A percentile compares a stretch with the other conserved stretches of the same genome.
Conservation (phyloP, 495 filamentous ascomycete genomes). For the Penicillium steckii region DNA sequence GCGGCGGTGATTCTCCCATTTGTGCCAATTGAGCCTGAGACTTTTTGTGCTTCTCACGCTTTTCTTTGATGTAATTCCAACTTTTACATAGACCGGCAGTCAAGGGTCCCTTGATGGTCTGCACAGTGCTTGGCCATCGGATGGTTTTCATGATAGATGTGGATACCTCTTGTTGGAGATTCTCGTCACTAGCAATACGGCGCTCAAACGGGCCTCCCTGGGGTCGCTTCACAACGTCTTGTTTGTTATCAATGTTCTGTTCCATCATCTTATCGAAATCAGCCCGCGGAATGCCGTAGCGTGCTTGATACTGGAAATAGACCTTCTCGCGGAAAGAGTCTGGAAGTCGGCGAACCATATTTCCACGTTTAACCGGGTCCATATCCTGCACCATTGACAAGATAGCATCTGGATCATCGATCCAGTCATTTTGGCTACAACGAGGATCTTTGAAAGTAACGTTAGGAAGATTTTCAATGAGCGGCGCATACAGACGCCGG, state of each 20-base stretch:
- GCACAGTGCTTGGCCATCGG: slow-evolving; percentile 82
- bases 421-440: slow-evolving; percentile 61
- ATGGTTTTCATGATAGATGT: slow-evolving; percentile 81
- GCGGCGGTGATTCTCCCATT: neutral
- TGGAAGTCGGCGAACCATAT: slow-evolving; percentile 93
- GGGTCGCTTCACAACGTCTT: slow-evolving; percentile 63
- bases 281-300: slow-evolving; percentile 76
- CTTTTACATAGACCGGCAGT: slow-evolving; percentile 70
- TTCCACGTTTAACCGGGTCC: slow-evolving; percentile 83
- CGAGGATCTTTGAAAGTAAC: slow-evolving; percentile 73
- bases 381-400: slow-evolving; percentile 77
- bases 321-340: slow-evolving; percentile 83
- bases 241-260: slow-evolving; percentile 61
- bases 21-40: slow-evolving; percentile 22
- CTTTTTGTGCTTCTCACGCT: slow-evolving; percentile 64
- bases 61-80: slow-evolving; percentile 78
- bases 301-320: slow-evolving; percentile 91
- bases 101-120: slow-evolving; percentile 76
- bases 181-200: slow-evolving; percentile 70
- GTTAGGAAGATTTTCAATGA: slow-evolving; percentile 88
- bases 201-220: slow-evolving; percentile 83
- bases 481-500: slow-evolving; percentile 80
- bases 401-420: slow-evolving; percentile 59
- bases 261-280: slow-evolving; percentile 89
- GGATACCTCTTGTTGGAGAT: slow-evolving; percentile 65